Base-by-base conservation (phyloP, 768 basidiomycete genomes). In the Psilocybe tampanensis region DNA sequence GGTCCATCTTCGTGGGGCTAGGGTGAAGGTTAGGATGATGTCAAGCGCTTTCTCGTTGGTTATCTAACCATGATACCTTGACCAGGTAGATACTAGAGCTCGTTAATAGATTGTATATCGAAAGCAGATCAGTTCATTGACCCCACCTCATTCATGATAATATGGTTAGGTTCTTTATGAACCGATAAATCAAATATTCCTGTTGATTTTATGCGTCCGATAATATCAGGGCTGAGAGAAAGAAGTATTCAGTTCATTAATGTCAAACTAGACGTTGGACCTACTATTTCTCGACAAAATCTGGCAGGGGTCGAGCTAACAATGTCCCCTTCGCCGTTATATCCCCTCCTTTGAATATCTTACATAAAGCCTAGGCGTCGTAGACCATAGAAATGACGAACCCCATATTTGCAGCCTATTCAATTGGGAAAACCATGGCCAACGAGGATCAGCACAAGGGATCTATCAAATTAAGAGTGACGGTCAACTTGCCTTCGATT, bases 1-100 rank as follows among this genome's bases (percentile, higher is more conserved):
- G 94, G 89, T 0, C 95, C 94, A 69, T 98, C 95, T 75, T 96
- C 88, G 65, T 97, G 95, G 1, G 94, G 92, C 92, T 95, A 70
- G 50, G 29, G 55, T 63, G 48, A 58, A 52, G 51, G 58, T 58
- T 55, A 49, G 18, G 17, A 48, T n/a, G 3, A 13, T 39, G 36
- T 48, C 13, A 18, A 47, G 49, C 44, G 41, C 19, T 33, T 54
- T 47, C 54, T 21, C 42, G 39, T 17, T 18, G 23, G 5, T 47
- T 24, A 55, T 71, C 76, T 54, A 69, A 94, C 94, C 83, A 95
- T 90, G 58, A 98, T 98, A 11, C 96, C 95, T 75, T 97, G 94
- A 1, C 91, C 92, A 8, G 93, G 83, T 17, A 85, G 80, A 71
- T 98, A 98, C 86, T 91, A 41, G 21, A 41, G 52, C 34, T 53